phyloP scores from a whole-genome alignment of 148 eudicot species.

The Rhododendron henanense region DNA sequence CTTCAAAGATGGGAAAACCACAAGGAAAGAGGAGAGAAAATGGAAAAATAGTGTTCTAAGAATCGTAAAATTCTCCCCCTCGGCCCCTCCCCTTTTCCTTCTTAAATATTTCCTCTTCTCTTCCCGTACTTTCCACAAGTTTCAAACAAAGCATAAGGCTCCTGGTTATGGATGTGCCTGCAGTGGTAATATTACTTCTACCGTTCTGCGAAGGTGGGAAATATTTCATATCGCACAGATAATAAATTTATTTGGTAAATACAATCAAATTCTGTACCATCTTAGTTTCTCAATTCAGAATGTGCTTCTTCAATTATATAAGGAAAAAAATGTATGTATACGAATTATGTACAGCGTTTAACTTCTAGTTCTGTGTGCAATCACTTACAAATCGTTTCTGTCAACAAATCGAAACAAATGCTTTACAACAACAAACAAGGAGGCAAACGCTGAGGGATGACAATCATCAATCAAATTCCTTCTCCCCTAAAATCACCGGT shows the following conservation, averaged over 20 bases:
- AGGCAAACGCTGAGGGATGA: conserved; percentile 1
- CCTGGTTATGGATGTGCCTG: background rate
- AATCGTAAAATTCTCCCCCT: too few species aligned
- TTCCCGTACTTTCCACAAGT: too few species aligned
- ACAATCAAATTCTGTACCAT: background rate
- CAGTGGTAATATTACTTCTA: background rate
- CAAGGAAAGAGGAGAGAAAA: too few species aligned
- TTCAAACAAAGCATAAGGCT: background rate
- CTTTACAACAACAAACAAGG: background rate
- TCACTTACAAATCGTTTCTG: background rate
- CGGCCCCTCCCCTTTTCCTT: too few species aligned
- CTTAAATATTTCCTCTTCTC: too few species aligned
- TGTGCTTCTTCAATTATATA: background rate
- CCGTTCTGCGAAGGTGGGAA: too few species aligned
- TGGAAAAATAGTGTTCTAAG: too few species aligned
- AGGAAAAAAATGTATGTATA: background rate
- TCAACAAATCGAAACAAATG: background rate
- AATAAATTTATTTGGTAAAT: too few species aligned
- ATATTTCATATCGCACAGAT: too few species aligned
- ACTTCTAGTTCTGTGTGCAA: background rate
- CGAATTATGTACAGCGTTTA: background rate
- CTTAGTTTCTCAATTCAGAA: background rate
- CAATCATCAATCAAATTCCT: background rate
- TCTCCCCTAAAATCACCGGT: conserved; percentile 5
- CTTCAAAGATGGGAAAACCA: background rate